Evolutionary conservation across 352 stramenopile genomes (phyloP), one percentile per base, ranked within the genome.

Genomic region (Phytophthora multivora): DNA sequence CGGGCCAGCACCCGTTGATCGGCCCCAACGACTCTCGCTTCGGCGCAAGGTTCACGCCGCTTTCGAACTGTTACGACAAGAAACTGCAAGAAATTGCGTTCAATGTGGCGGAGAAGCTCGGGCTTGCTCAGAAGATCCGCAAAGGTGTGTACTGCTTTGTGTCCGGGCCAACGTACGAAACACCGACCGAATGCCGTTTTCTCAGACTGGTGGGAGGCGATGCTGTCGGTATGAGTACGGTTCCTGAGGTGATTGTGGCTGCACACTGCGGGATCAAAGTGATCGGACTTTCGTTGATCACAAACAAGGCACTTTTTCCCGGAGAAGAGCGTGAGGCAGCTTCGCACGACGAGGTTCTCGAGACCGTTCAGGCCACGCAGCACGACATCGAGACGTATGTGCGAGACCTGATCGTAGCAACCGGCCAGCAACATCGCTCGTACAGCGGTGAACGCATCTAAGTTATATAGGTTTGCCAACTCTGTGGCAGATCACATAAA

Each of bases 151-250:
- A 99, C 80, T 98, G 93, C 73, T 99, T 98, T 73, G 95, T 99
- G 9, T 98, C 88, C 4, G 97, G 92, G 18, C 97, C 97, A 8
- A 98, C 96, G 59, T 99, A 98, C 73, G 97, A 99, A 79, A 98
- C 93, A 21, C 90, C 91, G 28, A 93, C 91, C 8, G 97, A 99
- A 67, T 98, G 90, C 61, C 77, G 80, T 33, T 96, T 99, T 58
- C 73, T 99, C n/a, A 71, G 93, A 42, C 72, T 90, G 18, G 80
- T 98, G 6, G 95, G 96, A 30, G 91, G 87, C 18, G 93, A 98
- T 70, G 84, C 90, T 16, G 97, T 99, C 2, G 97, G 97, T 13
- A 99, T 99, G 96, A 97, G 80, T 57, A 99, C 97, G 0, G 90
- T 98, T 15, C 97, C 97, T 0, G 97, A 99, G 69, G 91, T 98